Percentiles rank a stretch among this genome's conserved stretches.
These are phyloP conservation scores for Fusarium graminum DNA, from an alignment of 2,329 filamentous ascomycete genomes.

Conservation along the genomic window DNA sequence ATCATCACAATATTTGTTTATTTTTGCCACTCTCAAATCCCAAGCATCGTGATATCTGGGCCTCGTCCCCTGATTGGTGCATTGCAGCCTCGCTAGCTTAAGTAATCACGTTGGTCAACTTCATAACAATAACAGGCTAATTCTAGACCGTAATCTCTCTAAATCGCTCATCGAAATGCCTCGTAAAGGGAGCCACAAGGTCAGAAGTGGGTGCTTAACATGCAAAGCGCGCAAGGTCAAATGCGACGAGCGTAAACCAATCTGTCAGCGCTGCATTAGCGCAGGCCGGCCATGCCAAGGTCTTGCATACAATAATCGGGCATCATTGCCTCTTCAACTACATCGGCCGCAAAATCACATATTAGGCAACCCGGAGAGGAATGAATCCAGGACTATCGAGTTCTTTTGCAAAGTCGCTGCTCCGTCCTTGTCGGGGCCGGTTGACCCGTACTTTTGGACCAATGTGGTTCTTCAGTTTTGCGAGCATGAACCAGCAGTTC, in stretches of 20 bases:
- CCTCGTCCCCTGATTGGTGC: background rate
- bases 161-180: constrained; percentile 6
- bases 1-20: no score
- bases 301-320: background rate
- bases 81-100: background rate
- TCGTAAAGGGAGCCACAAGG: constrained; percentile 24
- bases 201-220: constrained; percentile 19
- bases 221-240: constrained; percentile 26
- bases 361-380: background rate
- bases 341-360: constrained; percentile 10
- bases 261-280: constrained; percentile 17
- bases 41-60: no score
- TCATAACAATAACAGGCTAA: background rate
- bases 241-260: constrained; percentile 19
- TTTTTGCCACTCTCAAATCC: no score
- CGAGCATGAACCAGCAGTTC: constrained; percentile 28
- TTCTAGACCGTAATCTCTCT: constrained; percentile 1
- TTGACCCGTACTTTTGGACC: constrained; percentile 40
- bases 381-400: constrained; percentile 10
- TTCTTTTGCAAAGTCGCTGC: constrained; percentile 36
- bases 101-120: background rate
- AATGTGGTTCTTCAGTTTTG: constrained; percentile 37
- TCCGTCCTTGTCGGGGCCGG: constrained; percentile 30
- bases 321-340: background rate
- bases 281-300: constrained; percentile 11